Percentiles rank a stretch among this genome's conserved stretches.
Evolutionary conservation across 345 rosid genomes (phyloP).

Genomic region (Acer negundo): DNA sequence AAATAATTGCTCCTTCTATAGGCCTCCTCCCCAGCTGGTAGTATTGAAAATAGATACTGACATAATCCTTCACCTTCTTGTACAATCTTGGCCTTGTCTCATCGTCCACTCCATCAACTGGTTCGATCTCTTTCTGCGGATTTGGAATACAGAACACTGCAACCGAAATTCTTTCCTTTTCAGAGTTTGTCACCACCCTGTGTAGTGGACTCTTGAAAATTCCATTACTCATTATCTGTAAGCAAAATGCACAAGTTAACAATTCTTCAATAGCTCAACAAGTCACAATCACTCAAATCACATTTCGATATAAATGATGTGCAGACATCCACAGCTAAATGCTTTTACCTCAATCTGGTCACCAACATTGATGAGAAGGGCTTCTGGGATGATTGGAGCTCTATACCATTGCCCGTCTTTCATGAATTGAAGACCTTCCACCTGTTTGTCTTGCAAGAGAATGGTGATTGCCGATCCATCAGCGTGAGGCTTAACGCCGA

Average conservation of each 20-base stretch:
- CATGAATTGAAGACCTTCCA: constrained; percentile 50
- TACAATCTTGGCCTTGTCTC: constrained; percentile 52
- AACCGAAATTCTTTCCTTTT: constrained; percentile 49
- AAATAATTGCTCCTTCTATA: constrained; percentile 50
- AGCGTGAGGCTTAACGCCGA: constrained; percentile 58
- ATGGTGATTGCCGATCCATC: constrained; percentile 63
- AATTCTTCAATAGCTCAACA: no score
- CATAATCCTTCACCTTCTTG: constrained; percentile 51
- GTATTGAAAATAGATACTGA: constrained; percentile 36
- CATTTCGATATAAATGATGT: not conserved
- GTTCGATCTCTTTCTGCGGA: constrained; percentile 36
- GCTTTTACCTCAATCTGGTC: constrained; percentile 50
- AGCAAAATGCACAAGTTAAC: not conserved
- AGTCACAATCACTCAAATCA: not conserved
- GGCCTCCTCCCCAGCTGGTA: constrained; percentile 51
- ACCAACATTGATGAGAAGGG: constrained; percentile 55
- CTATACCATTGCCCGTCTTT: constrained; percentile 54
- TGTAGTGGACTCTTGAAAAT: constrained; percentile 56
- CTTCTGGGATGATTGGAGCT: constrained; percentile 46
- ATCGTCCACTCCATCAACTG: constrained; percentile 31
- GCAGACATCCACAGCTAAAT: no score
- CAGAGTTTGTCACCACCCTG: constrained; percentile 50
- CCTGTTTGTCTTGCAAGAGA: constrained; percentile 54
- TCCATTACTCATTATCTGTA: constrained; percentile 62
- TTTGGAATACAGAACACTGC: constrained; percentile 52